phyloP scores from a whole-genome alignment of 192 early-diverging fungal genomes.

The Podila horticola region DNA sequence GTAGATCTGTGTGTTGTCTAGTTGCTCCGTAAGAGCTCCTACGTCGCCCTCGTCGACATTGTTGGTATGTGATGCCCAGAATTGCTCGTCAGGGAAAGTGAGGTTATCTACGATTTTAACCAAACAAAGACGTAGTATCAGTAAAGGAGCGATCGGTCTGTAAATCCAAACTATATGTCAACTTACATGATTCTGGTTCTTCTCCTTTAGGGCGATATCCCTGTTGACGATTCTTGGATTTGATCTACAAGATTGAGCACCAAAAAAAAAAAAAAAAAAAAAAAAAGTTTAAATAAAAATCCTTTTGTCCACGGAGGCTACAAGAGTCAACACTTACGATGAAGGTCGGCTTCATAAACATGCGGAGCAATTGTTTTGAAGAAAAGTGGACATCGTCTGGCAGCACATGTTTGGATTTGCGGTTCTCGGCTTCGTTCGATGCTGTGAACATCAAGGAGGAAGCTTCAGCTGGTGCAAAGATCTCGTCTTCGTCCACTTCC shows the following conservation, averaged over 20 bases:
- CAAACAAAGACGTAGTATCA: too few species aligned
- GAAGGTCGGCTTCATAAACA: conserved; percentile 60
- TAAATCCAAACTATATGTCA: neutral
- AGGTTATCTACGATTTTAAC: conserved; percentile 2
- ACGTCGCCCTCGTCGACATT: conserved; percentile 39
- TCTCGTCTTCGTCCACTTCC: conserved; percentile 64
- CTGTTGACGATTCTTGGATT: conserved; percentile 30
- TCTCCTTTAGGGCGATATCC: conserved; percentile 14
- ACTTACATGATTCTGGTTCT: conserved; percentile 29
- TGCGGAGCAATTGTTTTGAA: conserved; percentile 62
- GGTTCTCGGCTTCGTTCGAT: conserved; percentile 64
- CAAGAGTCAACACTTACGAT: conserved; percentile 42
- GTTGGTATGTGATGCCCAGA: conserved; percentile 55
- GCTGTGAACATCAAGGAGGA: conserved; percentile 59
- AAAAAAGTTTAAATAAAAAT: neutral
- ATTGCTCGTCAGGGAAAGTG: conserved; percentile 50
- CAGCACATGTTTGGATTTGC: conserved; percentile 67
- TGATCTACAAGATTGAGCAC: conserved; percentile 10
- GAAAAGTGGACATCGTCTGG: conserved; percentile 85
- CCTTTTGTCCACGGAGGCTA: neutral
- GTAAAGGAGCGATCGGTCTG: neutral
- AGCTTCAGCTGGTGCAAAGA: conserved; percentile 75
- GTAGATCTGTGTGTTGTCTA: conserved; percentile 53
- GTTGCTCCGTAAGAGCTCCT: conserved; percentile 26
- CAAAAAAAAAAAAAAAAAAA: conserved; percentile 30